These are phyloP conservation scores for Boletus eberwhitei DNA, from an alignment of 768 basidiomycete genomes.

Conservation along the genomic window DNA sequence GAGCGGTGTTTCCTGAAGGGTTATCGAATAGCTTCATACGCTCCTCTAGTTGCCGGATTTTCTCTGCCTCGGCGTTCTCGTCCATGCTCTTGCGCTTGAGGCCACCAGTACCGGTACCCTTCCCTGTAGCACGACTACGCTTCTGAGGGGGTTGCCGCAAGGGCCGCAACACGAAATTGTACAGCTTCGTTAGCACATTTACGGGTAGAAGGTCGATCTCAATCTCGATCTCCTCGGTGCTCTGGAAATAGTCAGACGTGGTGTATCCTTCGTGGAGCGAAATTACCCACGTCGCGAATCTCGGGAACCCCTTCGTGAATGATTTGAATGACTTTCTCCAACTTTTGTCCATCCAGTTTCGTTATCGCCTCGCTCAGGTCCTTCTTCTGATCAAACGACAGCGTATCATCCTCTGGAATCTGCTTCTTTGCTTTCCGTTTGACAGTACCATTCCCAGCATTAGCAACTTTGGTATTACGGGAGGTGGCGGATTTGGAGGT, in stretches of 20 bases:
- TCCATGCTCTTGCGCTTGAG: slow-evolving; percentile 95
- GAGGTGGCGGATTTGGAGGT: slow-evolving; percentile 53
- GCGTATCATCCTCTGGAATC: slow-evolving; percentile 70
- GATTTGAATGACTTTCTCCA: slow-evolving; percentile 91
- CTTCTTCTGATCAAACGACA: slow-evolving; percentile 97
- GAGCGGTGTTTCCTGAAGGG: slow-evolving; percentile 38
- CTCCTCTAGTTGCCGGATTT: slow-evolving; percentile 88
- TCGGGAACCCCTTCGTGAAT: slow-evolving; percentile 94
- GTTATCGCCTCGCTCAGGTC: slow-evolving; percentile 94
- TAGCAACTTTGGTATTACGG: slow-evolving; percentile 45
- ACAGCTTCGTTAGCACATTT: slow-evolving; percentile 84
- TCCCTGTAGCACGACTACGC: slow-evolving; percentile 58
- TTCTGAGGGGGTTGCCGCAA: slow-evolving; percentile 63
- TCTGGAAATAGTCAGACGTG: slow-evolving; percentile 44
- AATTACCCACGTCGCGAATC: slow-evolving; percentile 77
- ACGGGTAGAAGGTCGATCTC: slow-evolving; percentile 93
- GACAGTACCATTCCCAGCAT: slow-evolving; percentile 41
- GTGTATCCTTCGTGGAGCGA: slow-evolving; percentile 8
- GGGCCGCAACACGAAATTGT: slow-evolving; percentile 91
- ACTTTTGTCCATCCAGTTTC: slow-evolving; percentile 74
- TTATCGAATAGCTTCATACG: slow-evolving; percentile 82
- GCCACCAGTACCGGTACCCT: slow-evolving; percentile 85
- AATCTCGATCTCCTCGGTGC: slow-evolving; percentile 96
- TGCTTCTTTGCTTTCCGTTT: slow-evolving; percentile 65
- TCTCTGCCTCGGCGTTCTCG: slow-evolving; percentile 92